Base-by-base conservation (phyloP, 2,329 filamentous ascomycete species). In the Bipolaris oryzae region DNA sequence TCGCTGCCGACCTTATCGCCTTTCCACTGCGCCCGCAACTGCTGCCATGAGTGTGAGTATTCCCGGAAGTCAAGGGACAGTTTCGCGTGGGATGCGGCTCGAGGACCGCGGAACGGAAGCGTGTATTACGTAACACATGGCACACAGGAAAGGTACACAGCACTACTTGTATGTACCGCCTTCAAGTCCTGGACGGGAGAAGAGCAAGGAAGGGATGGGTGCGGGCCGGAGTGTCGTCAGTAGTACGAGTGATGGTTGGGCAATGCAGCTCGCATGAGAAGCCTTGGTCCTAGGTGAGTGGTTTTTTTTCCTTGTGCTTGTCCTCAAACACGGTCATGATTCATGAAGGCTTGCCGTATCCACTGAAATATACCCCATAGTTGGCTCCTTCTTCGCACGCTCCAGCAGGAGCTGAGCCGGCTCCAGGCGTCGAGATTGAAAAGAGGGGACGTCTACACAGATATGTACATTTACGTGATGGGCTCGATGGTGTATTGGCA, bases 361-460 rank as follows among this genome's bases (percentile, higher is more conserved):
- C 28, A 31, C 28, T 31, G 28, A 31, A 31, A 31, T 31, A 31
- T 31, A 31, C 28, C 10, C 28, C 28, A 10, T 28, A 31, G 28
- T 13, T 31, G 34, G 34, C 37, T 38, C n/a, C n/a, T 20, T 38
- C 7, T 16, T 44, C 47, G 53, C 53, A 35, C 11, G 41, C 35
- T 52, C 53, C 52, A 52, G 42, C 33, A 47, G 28, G 41, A 13
- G 47, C 47, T 46, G 41, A 33, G 38, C 39, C 10, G 5, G 31
- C 34, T 51, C 50, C 28, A 31, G 28, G 28, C 28, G 28, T 31
- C 28, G 28, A 31, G 28, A 13, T 5, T 31, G 28, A 31, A 31
- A 31, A 31, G 28, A 31, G 28, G 28, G 28, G 28, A 31, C 10
- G 10, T 11, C 28, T 31, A 13, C 10, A 31, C 10, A 31, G 28